Percentiles rank a stretch among this genome's conserved stretches.
These are phyloP conservation scores for Trichoderma asperelloides DNA, from an alignment of 495 filamentous ascomycete species.

Conservation along the genomic window DNA sequence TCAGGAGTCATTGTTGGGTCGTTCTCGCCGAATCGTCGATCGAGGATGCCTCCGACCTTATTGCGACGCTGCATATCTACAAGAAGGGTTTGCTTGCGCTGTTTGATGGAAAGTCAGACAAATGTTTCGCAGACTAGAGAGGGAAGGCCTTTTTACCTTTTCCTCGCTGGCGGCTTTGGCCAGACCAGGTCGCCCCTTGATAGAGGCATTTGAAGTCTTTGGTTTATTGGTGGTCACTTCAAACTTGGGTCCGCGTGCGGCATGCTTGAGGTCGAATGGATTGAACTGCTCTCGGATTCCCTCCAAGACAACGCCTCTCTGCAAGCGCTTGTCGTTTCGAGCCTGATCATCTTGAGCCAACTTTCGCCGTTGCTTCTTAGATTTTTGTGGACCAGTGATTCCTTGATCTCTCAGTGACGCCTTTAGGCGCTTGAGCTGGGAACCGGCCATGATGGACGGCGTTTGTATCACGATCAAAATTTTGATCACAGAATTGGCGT, in stretches of 20 bases:
- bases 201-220: conserved; percentile 38
- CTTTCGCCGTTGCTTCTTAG: conserved; percentile 81
- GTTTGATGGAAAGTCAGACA: background rate
- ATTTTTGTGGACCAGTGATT: conserved; percentile 77
- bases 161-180: conserved; percentile 84
- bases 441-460: conserved; percentile 65
- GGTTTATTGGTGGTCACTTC: conserved; percentile 56
- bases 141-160: conserved; percentile 44
- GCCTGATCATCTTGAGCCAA: conserved; percentile 54
- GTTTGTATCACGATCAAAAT: background rate
- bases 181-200: conserved; percentile 63
- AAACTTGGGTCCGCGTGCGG: conserved; percentile 62
- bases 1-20: conserved; percentile 90
- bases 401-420: conserved; percentile 78
- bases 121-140: background rate
- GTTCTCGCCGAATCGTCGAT: conserved; percentile 92
- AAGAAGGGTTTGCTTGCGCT: conserved; percentile 72
- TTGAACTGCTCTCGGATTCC: conserved; percentile 92
- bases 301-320: conserved; percentile 64
- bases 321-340: conserved; percentile 56
- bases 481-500: background rate
- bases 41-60: conserved; percentile 85
- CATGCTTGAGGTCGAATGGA: conserved; percentile 84
- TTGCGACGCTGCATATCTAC: conserved; percentile 78
- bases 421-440: conserved; percentile 93